Evolutionary conservation across 495 filamentous ascomycete species (phyloP).

Genomic region (Trichoderma asperelloides): DNA sequence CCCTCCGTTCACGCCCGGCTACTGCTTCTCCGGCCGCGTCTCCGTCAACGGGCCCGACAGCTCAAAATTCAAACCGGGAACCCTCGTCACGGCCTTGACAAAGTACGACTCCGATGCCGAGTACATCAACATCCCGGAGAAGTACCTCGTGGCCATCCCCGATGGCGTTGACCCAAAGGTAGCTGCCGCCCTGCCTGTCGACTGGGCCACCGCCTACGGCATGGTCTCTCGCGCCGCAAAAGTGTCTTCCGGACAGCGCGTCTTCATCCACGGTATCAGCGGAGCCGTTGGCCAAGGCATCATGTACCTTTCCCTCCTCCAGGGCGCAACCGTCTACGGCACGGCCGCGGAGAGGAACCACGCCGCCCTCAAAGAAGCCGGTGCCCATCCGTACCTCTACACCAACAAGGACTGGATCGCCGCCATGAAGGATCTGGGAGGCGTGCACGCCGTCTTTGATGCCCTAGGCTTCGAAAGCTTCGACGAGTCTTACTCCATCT

Average conservation of each 20-base stretch:
- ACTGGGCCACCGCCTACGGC: conserved; percentile 35
- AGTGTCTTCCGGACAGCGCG: conserved; percentile 27
- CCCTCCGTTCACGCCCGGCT: conserved; percentile 34
- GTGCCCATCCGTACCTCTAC: conserved; percentile 32
- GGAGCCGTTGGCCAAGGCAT: conserved; percentile 33
- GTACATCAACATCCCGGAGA: conserved; percentile 31
- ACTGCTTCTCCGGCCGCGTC: conserved; percentile 31
- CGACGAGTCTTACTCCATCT: conserved; percentile 34
- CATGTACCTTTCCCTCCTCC: conserved; percentile 23
- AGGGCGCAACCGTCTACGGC: conserved; percentile 34
- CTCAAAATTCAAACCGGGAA: conserved; percentile 22
- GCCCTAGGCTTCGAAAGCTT: conserved; percentile 36
- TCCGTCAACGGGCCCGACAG: conserved; percentile 19
- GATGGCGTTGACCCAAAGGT: conserved; percentile 25
- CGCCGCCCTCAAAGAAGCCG: conserved; percentile 17
- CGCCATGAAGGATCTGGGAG: conserved; percentile 29
- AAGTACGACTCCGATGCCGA: conserved; percentile 33
- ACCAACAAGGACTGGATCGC: conserved; percentile 36
- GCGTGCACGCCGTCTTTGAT: conserved; percentile 34
- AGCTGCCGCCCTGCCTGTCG: conserved; percentile 23
- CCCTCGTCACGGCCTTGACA: conserved; percentile 27
- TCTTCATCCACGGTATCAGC: conserved; percentile 37
- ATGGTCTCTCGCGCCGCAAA: conserved; percentile 30
- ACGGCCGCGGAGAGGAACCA: conserved; percentile 34
- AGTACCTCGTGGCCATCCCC: conserved; percentile 29